Base-by-base conservation (phyloP, 108 stramenopile genomes). In the Chaetoceros tenuissimus region DNA sequence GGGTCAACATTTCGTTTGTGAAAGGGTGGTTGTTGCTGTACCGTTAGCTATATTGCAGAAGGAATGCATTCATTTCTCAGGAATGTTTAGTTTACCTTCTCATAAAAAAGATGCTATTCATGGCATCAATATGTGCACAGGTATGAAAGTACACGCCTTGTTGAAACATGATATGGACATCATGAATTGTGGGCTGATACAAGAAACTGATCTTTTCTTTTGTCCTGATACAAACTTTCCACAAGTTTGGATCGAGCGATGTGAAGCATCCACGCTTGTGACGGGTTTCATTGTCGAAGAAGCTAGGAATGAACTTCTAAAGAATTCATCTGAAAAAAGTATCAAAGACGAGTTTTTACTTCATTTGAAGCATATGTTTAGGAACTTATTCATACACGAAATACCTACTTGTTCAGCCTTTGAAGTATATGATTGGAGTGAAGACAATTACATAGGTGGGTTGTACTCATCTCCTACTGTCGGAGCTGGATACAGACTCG, bases 401-500 rank as follows among this genome's bases (percentile, higher is more conserved):
- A 40, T 30, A 13, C 56, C 66, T 2, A 62, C 65, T 3, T 72
- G 66, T 57, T 66, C 71, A 29, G 65, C 60, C 19, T 72, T 67
- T 67, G 64, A 43, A 23, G 34, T 72, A 3, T 65, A 72, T 43
- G 60, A 72, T 72, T 72, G 71, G 71, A 60, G 46, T 7, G 60
- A 62, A 2, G 65, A 72, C 21, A 47, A 52, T 21, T 67, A 61
- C 27, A 26, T 66, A 3, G 16, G 31, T 31, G 71, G 71, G 3
- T 40, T 67, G 5, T 72, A 72, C 61, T 62, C 65, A 49, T 72
- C 71, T 53, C 65, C 71, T n/a, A 62, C 66, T n/a, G 40, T 67
- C 3, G 46, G 53, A 44, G 64, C 46, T 22, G 58, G 43, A 31
- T 48, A 24, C 25, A 25, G n/a, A 24, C 22, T 44, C 3, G 21